Conservation (phyloP, 116 monocot genomes). For the Iris pallida region DNA sequence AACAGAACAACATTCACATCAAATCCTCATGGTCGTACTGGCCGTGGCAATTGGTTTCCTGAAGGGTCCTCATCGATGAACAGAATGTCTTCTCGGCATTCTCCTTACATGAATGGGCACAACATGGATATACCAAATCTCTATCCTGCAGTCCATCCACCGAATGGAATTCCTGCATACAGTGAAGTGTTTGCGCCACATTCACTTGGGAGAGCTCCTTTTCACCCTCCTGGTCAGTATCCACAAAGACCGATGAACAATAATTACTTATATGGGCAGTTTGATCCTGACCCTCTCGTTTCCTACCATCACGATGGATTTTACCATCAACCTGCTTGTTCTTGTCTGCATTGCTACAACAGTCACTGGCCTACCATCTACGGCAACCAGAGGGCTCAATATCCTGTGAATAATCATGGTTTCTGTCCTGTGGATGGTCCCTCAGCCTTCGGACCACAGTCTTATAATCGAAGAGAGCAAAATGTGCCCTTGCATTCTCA, state of each 20-base stretch:
- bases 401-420: slow-evolving; percentile 31
- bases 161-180: slow-evolving; percentile 41
- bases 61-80: slow-evolving; percentile 30
- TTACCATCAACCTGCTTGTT: slow-evolving; percentile 50
- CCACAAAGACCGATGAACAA: slow-evolving; percentile 28
- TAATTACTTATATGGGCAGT: slow-evolving; percentile 35
- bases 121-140: slow-evolving; percentile 24
- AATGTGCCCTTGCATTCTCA: slow-evolving; percentile 28
- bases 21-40: slow-evolving; percentile 19
- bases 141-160: slow-evolving; percentile 28
- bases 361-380: slow-evolving; percentile 34
- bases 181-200: slow-evolving; percentile 20
- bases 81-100: slow-evolving; percentile 13
- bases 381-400: slow-evolving; percentile 32
- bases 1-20: slow-evolving; percentile 12
- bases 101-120: slow-evolving; percentile 23
- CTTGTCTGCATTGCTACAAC: slow-evolving; percentile 51
- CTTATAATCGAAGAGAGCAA: slow-evolving; percentile 27
- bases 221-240: slow-evolving; percentile 24
- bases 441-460: slow-evolving; percentile 10
- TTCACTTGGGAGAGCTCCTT: slow-evolving; percentile 20
- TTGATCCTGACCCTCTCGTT: slow-evolving; percentile 37
- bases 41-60: slow-evolving; percentile 30
- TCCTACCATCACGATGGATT: slow-evolving; percentile 48
- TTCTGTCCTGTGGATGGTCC: slow-evolving; percentile 31